Conservation (phyloP, 305 asterid species). For the Fraxinus latifolia region DNA sequence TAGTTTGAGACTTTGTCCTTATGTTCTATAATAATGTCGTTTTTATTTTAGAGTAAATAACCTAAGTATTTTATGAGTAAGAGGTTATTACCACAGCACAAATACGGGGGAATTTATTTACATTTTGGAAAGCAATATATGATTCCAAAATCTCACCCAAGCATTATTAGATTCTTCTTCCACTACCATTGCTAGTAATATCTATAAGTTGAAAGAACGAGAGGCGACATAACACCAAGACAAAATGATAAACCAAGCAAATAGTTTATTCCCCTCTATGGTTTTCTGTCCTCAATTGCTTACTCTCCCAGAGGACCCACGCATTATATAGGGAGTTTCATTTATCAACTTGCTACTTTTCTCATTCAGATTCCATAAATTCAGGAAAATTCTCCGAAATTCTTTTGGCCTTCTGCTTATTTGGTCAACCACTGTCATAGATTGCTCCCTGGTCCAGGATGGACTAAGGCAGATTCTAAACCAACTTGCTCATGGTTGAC, state of each 20-base stretch:
- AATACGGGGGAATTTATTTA: background rate
- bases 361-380: background rate
- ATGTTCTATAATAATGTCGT: background rate
- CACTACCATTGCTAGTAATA: background rate
- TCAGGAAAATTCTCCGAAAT: background rate
- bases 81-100: background rate
- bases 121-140: constrained; percentile 4
- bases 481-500: background rate
- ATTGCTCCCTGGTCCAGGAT: background rate
- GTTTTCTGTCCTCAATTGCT: background rate
- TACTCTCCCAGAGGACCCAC: background rate
- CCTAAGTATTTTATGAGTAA: background rate
- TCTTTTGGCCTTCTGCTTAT: background rate
- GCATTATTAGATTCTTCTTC: constrained; percentile 1
- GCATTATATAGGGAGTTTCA: background rate
- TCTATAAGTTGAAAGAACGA: background rate
- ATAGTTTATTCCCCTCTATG: background rate
- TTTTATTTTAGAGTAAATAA: background rate
- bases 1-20: background rate
- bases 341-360: background rate
- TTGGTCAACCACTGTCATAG: background rate
- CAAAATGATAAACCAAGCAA: background rate
- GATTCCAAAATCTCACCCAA: background rate
- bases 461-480: background rate
- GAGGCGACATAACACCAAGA: background rate